Percentiles rank a stretch among this genome's conserved stretches.
Evolutionary conservation across 495 filamentous ascomycete species (phyloP).

Genomic region (Stereocaulon alpinum): DNA sequence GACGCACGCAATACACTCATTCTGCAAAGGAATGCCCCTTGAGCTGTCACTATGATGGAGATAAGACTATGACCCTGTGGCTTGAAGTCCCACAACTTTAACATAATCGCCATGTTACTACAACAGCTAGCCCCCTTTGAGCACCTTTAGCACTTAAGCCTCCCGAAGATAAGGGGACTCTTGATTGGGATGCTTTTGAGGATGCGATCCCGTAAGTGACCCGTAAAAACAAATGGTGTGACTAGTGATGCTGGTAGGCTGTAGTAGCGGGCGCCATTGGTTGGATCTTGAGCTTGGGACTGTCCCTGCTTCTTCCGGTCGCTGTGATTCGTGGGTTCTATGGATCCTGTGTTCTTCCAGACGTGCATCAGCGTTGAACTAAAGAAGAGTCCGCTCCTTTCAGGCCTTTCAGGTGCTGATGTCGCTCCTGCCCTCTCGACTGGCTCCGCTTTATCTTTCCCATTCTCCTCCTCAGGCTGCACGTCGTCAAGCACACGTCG

Average conservation of each 20-base stretch:
- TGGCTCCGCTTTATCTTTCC: neutral
- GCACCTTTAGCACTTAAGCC: neutral
- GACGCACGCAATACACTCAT: neutral
- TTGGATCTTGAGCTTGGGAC: constrained; percentile 1
- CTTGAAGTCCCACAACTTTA: constrained; percentile 1
- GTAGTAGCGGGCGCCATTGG: constrained; percentile 3
- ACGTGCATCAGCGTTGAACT: neutral
- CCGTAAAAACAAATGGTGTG: neutral
- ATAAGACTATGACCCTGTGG: neutral
- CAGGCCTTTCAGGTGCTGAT: too few relatives aligned
- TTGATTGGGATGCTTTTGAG: neutral
- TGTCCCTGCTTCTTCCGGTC: neutral
- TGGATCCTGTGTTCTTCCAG: neutral
- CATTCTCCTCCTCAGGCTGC: neutral
- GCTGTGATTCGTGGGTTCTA: neutral
- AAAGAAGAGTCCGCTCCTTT: neutral
- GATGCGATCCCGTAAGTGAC: constrained; percentile 1
- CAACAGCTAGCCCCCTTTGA: neutral
- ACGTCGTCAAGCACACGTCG: neutral
- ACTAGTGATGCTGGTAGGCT: neutral
- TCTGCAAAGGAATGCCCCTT: neutral
- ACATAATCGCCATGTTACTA: neutral
- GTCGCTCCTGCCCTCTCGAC: too few relatives aligned
- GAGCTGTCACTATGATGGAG: neutral
- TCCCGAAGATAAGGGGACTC: neutral